Evolutionary conservation across 176 grass and related monocot species (phyloP).

Genomic region (Rhynchospora breviuscula): DNA sequence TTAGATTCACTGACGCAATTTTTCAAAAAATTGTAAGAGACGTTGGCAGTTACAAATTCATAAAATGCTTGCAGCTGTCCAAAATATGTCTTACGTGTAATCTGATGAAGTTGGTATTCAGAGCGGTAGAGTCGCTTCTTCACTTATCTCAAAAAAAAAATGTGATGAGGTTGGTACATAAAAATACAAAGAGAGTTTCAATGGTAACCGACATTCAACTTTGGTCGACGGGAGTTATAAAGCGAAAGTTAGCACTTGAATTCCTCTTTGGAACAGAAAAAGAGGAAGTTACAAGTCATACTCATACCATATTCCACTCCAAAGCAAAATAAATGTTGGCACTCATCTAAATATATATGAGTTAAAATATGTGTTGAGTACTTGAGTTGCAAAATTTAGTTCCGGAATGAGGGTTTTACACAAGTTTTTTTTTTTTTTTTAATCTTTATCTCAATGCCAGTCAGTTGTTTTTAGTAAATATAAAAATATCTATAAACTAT

Average conservation of each 20-base stretch:
- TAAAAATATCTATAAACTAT: neutral
- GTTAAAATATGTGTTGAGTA: neutral
- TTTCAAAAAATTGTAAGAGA: neutral
- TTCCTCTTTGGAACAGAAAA: neutral
- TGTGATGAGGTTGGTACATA: neutral
- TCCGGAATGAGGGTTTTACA: neutral
- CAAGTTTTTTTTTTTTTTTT: neutral
- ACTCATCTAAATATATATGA: neutral
- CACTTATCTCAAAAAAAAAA: no score
- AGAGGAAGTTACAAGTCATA: no score
- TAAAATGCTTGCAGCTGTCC: neutral
- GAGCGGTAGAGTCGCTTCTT: no score
- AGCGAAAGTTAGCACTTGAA: neutral
- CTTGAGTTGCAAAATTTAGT: neutral
- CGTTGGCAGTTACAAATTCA: neutral
- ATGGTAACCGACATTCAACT: neutral
- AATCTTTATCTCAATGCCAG: neutral
- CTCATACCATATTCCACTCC: no score
- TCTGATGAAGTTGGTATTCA: neutral
- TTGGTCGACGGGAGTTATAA: neutral
- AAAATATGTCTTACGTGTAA: neutral
- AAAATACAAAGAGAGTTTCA: neutral
- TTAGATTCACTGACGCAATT: no score
- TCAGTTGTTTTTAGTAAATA: neutral
- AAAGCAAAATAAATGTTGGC: no score